Evolutionary conservation across 768 basidiomycete species (phyloP), one percentile per base, ranked within the genome.

Genomic region (Mycena epipterygia): DNA sequence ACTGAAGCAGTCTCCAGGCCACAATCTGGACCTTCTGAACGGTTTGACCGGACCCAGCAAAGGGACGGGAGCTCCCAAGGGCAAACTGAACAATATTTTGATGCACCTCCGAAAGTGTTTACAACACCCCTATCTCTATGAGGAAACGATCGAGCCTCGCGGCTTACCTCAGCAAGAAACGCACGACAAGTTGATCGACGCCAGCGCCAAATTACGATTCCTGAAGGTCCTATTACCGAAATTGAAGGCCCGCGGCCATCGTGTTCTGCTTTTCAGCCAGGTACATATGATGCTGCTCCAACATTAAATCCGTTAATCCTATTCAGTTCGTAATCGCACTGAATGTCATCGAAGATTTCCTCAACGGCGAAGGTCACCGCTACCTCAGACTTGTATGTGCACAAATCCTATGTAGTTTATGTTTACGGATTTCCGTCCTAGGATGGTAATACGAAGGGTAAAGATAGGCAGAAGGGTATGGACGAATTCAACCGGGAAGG

Each of bases 261-360:
- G 97, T 29, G 90, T 98, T 33, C 85, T 98, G 29, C 81, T 98
- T 4, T 98, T 98, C 80, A 96, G 95, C 78, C 96, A 97, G 84
- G 96, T 95, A 71, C 61, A 5, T 19, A 21, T 48, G n/a, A 12
- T 32, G 29, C 35, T 0, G 16, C 35, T 32, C 21, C 33, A 9
- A 25, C 39, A n/a, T 55, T 63, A 44, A 59, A 53, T 33, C 57
- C 19, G 57, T 17, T 67, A n/a, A 42, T 60, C 39, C 46, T 53
- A 37, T 71, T 30, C 69, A 97, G 96, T 97, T 97, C 82, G 90
- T 92, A 49, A 92, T 98, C 56, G 95, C 91, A 32, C 85, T 98
- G 21, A 87, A 98, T 79, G 86, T 96, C 35, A 84, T 98, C 42
- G 95, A 98, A 80, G 96, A 98, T 76, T 98, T 96, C 78, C 80